Conservation (phyloP, 108 stramenopile species). For the Nannochloropsis gaditana region DNA sequence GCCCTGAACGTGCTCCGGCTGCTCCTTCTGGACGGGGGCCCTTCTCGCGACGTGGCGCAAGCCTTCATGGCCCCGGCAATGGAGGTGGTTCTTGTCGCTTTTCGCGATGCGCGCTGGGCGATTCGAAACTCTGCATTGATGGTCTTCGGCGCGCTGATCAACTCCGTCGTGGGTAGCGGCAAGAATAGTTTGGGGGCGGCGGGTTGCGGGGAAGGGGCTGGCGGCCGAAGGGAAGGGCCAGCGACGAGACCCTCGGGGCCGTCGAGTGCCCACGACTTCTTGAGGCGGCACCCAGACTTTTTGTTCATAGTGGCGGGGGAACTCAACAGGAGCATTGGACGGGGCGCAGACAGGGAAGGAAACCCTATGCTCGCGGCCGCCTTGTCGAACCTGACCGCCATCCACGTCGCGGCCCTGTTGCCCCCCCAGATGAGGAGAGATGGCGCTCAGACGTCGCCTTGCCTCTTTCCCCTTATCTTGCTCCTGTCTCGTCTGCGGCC, state of each 20-base stretch:
- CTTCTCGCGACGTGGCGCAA: neutral
- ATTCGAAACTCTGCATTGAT: neutral
- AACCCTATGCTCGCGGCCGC: neutral
- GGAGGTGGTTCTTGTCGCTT: neutral
- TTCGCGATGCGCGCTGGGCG: neutral
- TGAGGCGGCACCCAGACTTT: slow-evolving; percentile 14
- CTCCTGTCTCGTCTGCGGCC: neutral
- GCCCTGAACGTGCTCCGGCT: slow-evolving; percentile 17
- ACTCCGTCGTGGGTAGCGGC: slow-evolving; percentile 16
- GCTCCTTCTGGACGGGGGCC: neutral
- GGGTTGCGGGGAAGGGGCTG: neutral
- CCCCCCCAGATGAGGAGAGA: neutral
- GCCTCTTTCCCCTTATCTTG: neutral
- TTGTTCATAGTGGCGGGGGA: neutral
- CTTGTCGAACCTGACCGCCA: neutral
- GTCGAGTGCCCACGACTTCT: slow-evolving; percentile 2
- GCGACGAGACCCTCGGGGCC: neutral
- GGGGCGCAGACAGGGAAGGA: neutral
- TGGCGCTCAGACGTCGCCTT: neutral
- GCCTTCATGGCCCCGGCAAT: neutral
- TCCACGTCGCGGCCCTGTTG: neutral
- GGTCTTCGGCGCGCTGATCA: neutral
- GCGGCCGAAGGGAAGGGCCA: neutral
- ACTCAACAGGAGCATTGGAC: neutral
- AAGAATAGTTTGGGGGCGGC: neutral